These are phyloP conservation scores for Chalaropsis ovoidea DNA, from an alignment of 2,329 filamentous ascomycete genomes.

Conservation along the genomic window DNA sequence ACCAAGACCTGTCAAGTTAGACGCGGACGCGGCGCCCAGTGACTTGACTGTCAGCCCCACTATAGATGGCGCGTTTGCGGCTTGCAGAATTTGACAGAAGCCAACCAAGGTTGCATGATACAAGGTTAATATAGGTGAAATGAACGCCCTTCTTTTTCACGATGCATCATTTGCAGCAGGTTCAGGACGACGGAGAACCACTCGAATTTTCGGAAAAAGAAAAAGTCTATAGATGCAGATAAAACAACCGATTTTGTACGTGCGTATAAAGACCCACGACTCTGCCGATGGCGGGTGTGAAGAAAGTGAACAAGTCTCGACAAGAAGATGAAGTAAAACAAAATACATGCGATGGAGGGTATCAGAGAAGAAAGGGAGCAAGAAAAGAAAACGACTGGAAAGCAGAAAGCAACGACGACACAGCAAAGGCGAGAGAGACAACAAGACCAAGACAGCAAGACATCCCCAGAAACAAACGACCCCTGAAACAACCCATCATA, in stretches of 20 bases:
- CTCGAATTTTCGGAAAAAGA: no score
- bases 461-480: neutral
- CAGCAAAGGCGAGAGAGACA: no score
- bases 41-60: neutral
- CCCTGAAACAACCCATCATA: slow-evolving; percentile 11
- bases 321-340: neutral
- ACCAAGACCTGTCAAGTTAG: neutral
- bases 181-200: neutral
- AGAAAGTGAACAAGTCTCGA: neutral
- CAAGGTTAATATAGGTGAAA: no score
- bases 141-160: no score
- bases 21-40: neutral
- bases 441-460: neutral
- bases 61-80: neutral
- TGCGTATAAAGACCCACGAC: no score
- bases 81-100: neutral
- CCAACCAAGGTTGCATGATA: no score
- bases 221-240: no score
- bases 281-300: neutral
- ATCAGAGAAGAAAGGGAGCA: slow-evolving; percentile 9
- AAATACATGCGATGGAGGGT: slow-evolving; percentile 18
- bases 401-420: no score
- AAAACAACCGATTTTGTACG: no score
- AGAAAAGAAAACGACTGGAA: neutral
- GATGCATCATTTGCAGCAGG: neutral